Base-by-base conservation (phyloP, 2,329 filamentous ascomycete species). In the Xylariaceae sp. region DNA sequence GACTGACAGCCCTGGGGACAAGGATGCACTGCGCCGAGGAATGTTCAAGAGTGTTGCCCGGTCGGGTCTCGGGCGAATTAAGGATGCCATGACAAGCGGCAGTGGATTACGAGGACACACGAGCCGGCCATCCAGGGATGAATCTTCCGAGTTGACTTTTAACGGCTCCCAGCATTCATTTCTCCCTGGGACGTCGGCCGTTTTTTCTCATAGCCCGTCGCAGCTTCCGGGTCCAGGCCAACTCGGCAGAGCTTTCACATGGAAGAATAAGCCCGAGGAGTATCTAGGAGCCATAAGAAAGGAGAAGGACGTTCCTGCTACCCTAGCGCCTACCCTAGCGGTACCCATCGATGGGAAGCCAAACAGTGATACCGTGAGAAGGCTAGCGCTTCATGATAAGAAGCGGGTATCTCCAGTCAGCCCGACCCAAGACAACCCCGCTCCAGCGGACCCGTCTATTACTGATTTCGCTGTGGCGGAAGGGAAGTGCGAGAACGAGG, bases 1-100 rank as follows among this genome's bases (percentile, higher is more conserved):
- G 52, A 62, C 66, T 12, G 81, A 84, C 30, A 74, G 70, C 44
- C 69, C 75, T 0, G 72, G 68, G 19, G 82, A 83, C 31, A 81
- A 77, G 54, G 81, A 83, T 59, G 79, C 81, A 12, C 68, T 83
- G 29, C 81, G 85, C 32, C 85, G 80, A 61, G 81, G 82, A 0
- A 80, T 90, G 12, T 87, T 91, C 70, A 94, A 89, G 68, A 88
- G 85, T 57, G 88, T 94, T 12, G 87, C 87, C 2, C 88, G 87
- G 46, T 90, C 87, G 53, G 90, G 91, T 0, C 79, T 96, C 53
- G 88, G 88, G 1, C 85, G 89, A 37, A 91, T 96, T 68, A 91
- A 91, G 66, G 90, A 92, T 67, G 89, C 85, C 2, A 87, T 96
- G 37, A 68, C 68, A 44, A 68, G 65, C 37, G 88, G 89, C 1